These are phyloP conservation scores for Kwoniella bestiolae DNA, from an alignment of 768 basidiomycete species.

Conservation along the genomic window DNA sequence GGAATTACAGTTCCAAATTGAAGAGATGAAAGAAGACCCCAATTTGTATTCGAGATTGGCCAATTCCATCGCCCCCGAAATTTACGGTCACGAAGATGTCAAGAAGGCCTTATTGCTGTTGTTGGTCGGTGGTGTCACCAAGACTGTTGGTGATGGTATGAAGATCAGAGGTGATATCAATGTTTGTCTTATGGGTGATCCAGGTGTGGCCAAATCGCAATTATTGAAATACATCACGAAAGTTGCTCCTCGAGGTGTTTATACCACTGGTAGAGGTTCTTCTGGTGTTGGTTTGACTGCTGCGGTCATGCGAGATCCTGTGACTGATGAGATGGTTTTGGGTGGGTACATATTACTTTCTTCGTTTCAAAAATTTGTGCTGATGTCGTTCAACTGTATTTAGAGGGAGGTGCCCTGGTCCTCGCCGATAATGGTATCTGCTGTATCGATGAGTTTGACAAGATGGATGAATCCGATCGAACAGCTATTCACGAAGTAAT, in stretches of 20 bases:
- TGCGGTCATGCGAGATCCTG: slow-evolving; percentile 98
- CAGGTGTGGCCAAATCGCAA: slow-evolving; percentile 95
- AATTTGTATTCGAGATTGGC: slow-evolving; percentile 86
- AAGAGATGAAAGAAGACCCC: slow-evolving; percentile 71
- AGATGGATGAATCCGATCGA: slow-evolving; percentile 97
- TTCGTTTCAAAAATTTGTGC: background rate
- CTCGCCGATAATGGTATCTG: slow-evolving; percentile 99
- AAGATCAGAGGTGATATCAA: slow-evolving; percentile 98
- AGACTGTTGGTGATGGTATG: slow-evolving; percentile 95
- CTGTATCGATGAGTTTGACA: slow-evolving; percentile 99
- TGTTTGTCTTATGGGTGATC: slow-evolving; percentile 98
- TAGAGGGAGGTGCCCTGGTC: slow-evolving; percentile 99
- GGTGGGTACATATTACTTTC: slow-evolving; percentile 63
- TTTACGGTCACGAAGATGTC: slow-evolving; percentile 95
- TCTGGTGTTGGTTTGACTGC: slow-evolving; percentile 98
- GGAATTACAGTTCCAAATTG: slow-evolving; percentile 72
- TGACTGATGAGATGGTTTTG: slow-evolving; percentile 98
- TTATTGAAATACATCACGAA: slow-evolving; percentile 90
- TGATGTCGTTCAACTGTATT: background rate
- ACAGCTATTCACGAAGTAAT: slow-evolving; percentile 99
- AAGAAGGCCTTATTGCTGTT: slow-evolving; percentile 93
- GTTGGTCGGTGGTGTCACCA: slow-evolving; percentile 94
- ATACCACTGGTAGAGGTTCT: slow-evolving; percentile 97
- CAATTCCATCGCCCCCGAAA: slow-evolving; percentile 94
- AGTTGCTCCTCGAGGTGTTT: slow-evolving; percentile 94